Percentiles rank a stretch among this genome's conserved stretches.
Conservation (phyloP, 768 basidiomycete species). For the Porpolomopsis calyptriformis region DNA sequence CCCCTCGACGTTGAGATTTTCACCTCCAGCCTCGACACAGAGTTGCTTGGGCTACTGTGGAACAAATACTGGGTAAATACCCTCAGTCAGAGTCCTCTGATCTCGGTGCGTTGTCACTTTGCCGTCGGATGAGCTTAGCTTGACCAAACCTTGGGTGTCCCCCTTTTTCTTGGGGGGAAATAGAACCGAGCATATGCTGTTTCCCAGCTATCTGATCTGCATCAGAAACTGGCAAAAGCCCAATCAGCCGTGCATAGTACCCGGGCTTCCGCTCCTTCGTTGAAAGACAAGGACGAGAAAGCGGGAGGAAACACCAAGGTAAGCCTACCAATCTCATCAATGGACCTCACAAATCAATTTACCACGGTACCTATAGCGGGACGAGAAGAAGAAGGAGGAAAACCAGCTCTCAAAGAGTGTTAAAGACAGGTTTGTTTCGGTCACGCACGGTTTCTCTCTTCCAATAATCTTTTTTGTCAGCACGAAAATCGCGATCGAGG, state of each 20-base stretch:
- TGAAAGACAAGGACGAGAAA: conserved; percentile 40
- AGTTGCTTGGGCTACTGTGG: conserved; percentile 85
- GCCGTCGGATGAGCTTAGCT: not conserved
- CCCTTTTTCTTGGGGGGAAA: not conserved
- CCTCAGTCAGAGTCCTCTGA: conserved; percentile 82
- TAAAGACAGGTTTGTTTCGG: conserved; percentile 61
- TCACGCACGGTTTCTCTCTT: not conserved
- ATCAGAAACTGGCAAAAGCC: conserved; percentile 78
- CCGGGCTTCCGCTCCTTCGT: conserved; percentile 41
- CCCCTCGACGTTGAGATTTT: conserved; percentile 90
- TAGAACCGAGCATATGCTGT: conserved; percentile 94
- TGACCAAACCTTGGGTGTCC: not conserved
- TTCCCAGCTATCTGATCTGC: conserved; percentile 80
- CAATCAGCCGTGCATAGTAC: conserved; percentile 47
- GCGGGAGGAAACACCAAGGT: conserved; percentile 32
- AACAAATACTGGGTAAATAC: conserved; percentile 99
- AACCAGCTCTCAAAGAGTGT: conserved; percentile 83
- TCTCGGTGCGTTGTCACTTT: conserved; percentile 51
- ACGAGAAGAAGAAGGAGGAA: conserved; percentile 80
- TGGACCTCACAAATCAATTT: conserved; percentile 1
- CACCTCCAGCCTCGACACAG: conserved; percentile 81
- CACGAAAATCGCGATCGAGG: conserved; percentile 80
- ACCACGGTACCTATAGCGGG: conserved; percentile 25
- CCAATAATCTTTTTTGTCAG: conserved; percentile 29
- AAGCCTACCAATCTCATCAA: conserved; percentile 1